phyloP scores from a whole-genome alignment of 352 stramenopile species.

The Globisporangium abappressorium region DNA sequence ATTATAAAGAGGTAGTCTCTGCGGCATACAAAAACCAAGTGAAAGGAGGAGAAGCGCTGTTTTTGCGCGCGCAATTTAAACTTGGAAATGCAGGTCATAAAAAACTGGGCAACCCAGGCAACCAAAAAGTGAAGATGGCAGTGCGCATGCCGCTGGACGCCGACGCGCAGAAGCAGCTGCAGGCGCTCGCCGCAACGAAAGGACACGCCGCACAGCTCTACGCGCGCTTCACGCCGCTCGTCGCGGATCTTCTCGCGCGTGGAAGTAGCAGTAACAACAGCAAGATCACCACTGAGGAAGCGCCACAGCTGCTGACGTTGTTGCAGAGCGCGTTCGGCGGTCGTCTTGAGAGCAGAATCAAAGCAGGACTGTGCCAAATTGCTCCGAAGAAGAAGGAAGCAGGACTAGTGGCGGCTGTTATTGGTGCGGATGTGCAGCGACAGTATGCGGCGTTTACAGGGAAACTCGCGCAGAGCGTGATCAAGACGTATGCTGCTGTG shows the following conservation, averaged over 20 bases:
- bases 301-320: background rate
- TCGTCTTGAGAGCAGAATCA: constrained; percentile 14
- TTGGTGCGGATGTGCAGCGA: constrained; percentile 15
- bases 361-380: constrained; percentile 6
- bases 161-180: constrained; percentile 26
- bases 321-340: constrained; percentile 10
- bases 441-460: constrained; percentile 42
- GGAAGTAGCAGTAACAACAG: background rate
- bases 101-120: background rate
- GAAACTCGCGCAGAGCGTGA: constrained; percentile 58
- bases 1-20: no score
- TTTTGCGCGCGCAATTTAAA: no score
- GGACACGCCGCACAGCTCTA: constrained; percentile 19
- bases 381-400: background rate
- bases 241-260: background rate
- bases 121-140: constrained; percentile 2
- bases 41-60: no score
- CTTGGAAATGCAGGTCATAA: no score
- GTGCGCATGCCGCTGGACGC: constrained; percentile 11
- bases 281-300: background rate
- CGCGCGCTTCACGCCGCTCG: constrained; percentile 15
- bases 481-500: constrained; percentile 49
- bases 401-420: background rate
- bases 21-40: no score
- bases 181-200: constrained; percentile 19